Evolutionary conservation across 495 filamentous ascomycete species (phyloP).

Genomic region (Hypoxylon crocopeplum): DNA sequence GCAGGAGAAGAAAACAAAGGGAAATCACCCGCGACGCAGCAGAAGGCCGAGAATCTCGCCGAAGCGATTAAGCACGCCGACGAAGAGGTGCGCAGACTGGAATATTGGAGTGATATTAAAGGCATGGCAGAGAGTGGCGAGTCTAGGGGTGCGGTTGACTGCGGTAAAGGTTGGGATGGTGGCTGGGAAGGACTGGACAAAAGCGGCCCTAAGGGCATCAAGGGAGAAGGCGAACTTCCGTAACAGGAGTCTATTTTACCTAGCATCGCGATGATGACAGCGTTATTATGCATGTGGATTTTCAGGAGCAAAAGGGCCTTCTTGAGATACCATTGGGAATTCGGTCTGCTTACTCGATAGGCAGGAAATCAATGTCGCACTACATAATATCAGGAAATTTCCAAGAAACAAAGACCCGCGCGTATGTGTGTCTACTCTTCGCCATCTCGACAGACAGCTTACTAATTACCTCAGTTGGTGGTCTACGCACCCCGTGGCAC

Average conservation of each 20-base stretch:
- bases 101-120: constrained; percentile 80
- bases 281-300: constrained; percentile 10
- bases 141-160: constrained; percentile 53
- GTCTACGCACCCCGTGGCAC: too few species aligned
- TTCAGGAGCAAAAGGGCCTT: constrained; percentile 18
- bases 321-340: constrained; percentile 13
- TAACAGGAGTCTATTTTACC: constrained; percentile 3
- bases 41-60: constrained; percentile 59
- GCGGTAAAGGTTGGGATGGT: constrained; percentile 52
- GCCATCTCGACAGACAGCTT: background rate
- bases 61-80: constrained; percentile 68
- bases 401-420: too few species aligned
- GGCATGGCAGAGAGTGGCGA: constrained; percentile 63
- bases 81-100: constrained; percentile 68
- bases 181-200: constrained; percentile 53
- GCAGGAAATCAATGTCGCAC: constrained; percentile 7
- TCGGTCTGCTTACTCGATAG: background rate
- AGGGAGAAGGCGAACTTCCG: constrained; percentile 18
- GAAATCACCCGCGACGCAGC: constrained; percentile 30
- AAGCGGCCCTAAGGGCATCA: constrained; percentile 43
- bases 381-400: too few species aligned
- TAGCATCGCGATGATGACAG: constrained; percentile 2
- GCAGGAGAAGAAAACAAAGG: constrained; percentile 43
- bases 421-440: background rate
- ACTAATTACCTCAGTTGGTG: background rate